Conservation (phyloP, 2,329 filamentous ascomycete species). For the Claviceps sp. region DNA sequence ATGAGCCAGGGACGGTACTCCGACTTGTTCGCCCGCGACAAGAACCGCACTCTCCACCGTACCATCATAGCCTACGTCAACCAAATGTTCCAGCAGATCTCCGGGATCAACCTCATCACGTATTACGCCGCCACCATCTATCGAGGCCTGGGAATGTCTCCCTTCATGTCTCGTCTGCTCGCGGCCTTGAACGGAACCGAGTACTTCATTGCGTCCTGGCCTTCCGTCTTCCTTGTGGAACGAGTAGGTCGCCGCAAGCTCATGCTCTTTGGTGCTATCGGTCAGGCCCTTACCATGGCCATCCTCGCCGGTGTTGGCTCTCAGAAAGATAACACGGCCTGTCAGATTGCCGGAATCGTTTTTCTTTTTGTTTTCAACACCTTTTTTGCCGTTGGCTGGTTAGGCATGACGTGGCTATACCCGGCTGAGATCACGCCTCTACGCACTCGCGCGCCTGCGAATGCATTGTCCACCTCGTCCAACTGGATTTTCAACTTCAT, state of each 20-base stretch:
- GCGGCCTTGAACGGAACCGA: constrained; percentile 31
- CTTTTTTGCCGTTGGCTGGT: constrained; percentile 46
- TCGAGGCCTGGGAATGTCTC: constrained; percentile 36
- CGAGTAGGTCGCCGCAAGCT: constrained; percentile 53
- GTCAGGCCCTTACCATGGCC: constrained; percentile 51
- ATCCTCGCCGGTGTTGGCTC: constrained; percentile 44
- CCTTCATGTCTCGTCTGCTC: constrained; percentile 43
- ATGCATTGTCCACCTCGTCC: constrained; percentile 38
- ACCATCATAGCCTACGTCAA: constrained; percentile 47
- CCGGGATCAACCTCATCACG: constrained; percentile 48
- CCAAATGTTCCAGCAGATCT: constrained; percentile 53
- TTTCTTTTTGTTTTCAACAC: constrained; percentile 51
- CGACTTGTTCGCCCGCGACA: constrained; percentile 42
- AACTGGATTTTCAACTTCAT: constrained; percentile 54
- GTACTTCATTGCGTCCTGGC: constrained; percentile 50
- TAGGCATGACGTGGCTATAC: constrained; percentile 50
- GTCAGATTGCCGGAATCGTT: constrained; percentile 47
- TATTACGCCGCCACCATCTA: constrained; percentile 51
- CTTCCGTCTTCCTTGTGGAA: constrained; percentile 47
- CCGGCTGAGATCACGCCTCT: constrained; percentile 54
- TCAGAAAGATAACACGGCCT: constrained; percentile 31
- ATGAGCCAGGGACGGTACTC: constrained; percentile 45
- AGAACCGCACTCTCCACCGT: constrained; percentile 44
- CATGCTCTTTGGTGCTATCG: constrained; percentile 56
- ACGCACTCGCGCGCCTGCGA: constrained; percentile 49